Base-by-base conservation (phyloP, 805 yeast species). In the Komagataella populi region DNA sequence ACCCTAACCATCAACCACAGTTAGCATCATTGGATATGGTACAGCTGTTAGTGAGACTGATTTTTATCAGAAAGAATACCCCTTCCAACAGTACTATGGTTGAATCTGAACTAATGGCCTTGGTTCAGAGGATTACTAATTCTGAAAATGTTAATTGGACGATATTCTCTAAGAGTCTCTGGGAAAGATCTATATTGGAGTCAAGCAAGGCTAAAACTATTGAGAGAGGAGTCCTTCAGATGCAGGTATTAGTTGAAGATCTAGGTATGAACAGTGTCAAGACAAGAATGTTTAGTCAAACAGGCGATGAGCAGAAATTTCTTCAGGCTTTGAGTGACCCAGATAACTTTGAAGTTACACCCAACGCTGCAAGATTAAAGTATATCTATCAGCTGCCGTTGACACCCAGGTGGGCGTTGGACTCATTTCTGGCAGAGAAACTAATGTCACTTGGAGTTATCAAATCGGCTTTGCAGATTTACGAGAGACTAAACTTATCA, bases 201-300 rank as follows among this genome's bases (percentile, higher is more conserved):
- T 78, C 96, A 0, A 73, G 75, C 49, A 82, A 81, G 56, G 80
- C 95, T 1, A 82, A 85, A 62, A 91, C 97, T 1, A 83, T 91
- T 22, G 98, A 93, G 67, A 77, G 99, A 63, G 98, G 98, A 49
- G 81, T 90, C 4, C 71, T 93, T 50, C 99, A 93, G 66, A 82
- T 93, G 83, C 91, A 90, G 51, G 83, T 95, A 3, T 70, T 93
- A 46, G 93, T 90, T 23, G 96, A 89, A 61, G 96, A 90, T 63
- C 70, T 88, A 23, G 95, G 91, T 2, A 74, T 82, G 52, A 77
- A 81, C 52, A 60, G 68, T 10, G 78, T 84, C 50, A 71, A 73
- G 51, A 69, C 83, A 6, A 73, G 81, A 57, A 70, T 70, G 59
- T 78, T 71, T 67, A 86, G 74, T 55, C 72, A 63, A 48, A 58